Conservation (phyloP, 441 rosid genomes). For the Erysimum cheiri region DNA sequence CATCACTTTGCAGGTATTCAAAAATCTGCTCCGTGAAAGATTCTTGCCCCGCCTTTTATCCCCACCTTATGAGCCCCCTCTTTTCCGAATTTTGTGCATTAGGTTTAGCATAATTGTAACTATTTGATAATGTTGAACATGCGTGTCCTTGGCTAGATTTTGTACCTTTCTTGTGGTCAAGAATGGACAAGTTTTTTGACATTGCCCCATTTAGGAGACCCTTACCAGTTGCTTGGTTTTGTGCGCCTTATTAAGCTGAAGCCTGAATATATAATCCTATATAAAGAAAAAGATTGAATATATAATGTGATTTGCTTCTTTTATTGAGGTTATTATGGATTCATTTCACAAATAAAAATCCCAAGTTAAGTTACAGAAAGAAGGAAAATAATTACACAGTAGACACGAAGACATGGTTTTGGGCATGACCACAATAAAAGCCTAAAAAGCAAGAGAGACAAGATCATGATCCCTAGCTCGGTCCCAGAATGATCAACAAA, state of each 20-base stretch:
- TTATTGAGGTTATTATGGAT: not conserved
- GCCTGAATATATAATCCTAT: not conserved
- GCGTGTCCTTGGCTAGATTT: not conserved
- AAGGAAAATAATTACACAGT: not conserved
- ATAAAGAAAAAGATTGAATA: not conserved
- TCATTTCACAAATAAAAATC: constrained; percentile 4
- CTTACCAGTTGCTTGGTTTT: not conserved
- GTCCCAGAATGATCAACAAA: constrained; percentile 43
- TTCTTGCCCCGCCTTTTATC: not conserved
- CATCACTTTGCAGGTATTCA: constrained; percentile 66
- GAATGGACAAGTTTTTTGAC: not conserved
- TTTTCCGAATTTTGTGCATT: not conserved
- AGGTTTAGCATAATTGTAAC: not conserved
- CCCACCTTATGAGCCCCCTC: not conserved
- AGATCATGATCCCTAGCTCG: constrained; percentile 40
- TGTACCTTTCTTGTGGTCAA: constrained; percentile 6
- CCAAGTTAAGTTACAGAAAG: not conserved
- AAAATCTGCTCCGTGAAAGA: constrained; percentile 52
- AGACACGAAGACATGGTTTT: not conserved
- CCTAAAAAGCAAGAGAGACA: constrained; percentile 36
- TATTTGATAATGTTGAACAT: not conserved
- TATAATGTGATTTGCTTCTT: not conserved
- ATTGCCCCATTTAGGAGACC: not conserved
- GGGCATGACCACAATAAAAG: constrained; percentile 28
- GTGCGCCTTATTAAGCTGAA: not conserved